Evolutionary conservation across 148 eudicot genomes (phyloP).

Genomic region (Fagopyrum tataricum): DNA sequence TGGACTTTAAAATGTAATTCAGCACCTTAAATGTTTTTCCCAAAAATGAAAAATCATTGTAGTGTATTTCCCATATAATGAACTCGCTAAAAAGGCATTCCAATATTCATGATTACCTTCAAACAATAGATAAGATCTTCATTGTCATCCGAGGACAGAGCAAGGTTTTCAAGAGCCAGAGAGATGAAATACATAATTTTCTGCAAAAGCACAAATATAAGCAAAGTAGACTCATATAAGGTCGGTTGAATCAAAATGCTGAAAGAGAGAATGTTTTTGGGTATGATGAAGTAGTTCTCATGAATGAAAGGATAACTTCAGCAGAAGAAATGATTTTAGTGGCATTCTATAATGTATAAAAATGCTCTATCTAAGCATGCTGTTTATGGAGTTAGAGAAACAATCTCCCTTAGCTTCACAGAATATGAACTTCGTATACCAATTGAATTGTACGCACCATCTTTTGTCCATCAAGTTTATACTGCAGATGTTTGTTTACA

Average conservation of each 20-base stretch:
- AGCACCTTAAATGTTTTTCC: too few species aligned
- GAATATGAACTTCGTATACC: background rate
- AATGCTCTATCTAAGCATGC: too few species aligned
- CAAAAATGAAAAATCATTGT: too few species aligned
- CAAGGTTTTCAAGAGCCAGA: conserved; percentile 85
- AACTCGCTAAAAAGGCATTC: background rate
- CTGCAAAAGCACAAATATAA: conserved; percentile 38
- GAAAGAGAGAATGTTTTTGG: background rate
- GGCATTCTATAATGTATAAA: too few species aligned
- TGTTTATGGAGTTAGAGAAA: too few species aligned
- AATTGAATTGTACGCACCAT: background rate
- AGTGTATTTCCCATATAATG: background rate
- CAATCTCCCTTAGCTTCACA: background rate
- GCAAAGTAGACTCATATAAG: background rate
- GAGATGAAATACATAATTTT: conserved; percentile 87
- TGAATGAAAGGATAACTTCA: too few species aligned
- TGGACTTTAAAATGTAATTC: background rate
- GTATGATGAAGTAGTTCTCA: background rate
- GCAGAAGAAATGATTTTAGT: too few species aligned
- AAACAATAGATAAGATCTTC: conserved; percentile 90
- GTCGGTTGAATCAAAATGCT: background rate
- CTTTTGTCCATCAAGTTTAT: background rate
- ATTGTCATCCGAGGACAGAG: conserved; percentile 75
- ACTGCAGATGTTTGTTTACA: background rate
- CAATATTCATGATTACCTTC: conserved; percentile 43